These are phyloP conservation scores for Borealophlyctis nickersoniae DNA, from an alignment of 192 early-diverging fungal species.

Conservation along the genomic window DNA sequence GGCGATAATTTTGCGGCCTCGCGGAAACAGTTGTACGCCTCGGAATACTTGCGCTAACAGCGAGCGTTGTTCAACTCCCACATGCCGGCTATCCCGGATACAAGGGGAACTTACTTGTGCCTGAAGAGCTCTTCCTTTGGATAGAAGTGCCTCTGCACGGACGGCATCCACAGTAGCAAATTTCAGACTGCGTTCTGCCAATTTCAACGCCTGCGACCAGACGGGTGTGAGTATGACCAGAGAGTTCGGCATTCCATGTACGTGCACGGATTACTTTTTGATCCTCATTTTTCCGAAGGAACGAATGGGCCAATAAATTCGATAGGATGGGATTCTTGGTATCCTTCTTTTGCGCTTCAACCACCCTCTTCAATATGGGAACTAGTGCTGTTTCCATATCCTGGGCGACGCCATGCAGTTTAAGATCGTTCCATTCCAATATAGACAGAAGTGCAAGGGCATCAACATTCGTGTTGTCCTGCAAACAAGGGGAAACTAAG, in stretches of 20 bases:
- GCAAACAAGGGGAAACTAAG: neutral
- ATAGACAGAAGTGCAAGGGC: slow-evolving; percentile 73
- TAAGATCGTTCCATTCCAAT: slow-evolving; percentile 73
- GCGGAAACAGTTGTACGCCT: slow-evolving; percentile 68
- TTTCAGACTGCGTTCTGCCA: slow-evolving; percentile 11
- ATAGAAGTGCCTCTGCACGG: slow-evolving; percentile 34
- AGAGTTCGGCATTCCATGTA: no score
- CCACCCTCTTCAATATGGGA: slow-evolving; percentile 48
- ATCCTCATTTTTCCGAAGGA: slow-evolving; percentile 22
- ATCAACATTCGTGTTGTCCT: slow-evolving; percentile 63
- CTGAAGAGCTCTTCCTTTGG: slow-evolving; percentile 32
- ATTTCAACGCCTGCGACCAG: slow-evolving; percentile 29
- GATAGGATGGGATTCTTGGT: slow-evolving; percentile 52
- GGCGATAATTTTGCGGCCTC: slow-evolving; percentile 66
- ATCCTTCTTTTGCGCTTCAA: slow-evolving; percentile 47
- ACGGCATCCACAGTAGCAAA: slow-evolving; percentile 12
- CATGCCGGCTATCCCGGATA: slow-evolving; percentile 5
- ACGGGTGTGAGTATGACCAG: no score
- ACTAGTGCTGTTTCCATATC: slow-evolving; percentile 41
- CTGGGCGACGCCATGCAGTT: slow-evolving; percentile 18
- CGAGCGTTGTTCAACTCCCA: neutral
- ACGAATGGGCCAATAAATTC: slow-evolving; percentile 32
- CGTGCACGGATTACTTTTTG: neutral
- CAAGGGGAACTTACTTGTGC: slow-evolving; percentile 16
- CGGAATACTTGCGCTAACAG: slow-evolving; percentile 59